phyloP scores from a whole-genome alignment of 2,329 filamentous ascomycete genomes.

The Beauveria varroae region DNA sequence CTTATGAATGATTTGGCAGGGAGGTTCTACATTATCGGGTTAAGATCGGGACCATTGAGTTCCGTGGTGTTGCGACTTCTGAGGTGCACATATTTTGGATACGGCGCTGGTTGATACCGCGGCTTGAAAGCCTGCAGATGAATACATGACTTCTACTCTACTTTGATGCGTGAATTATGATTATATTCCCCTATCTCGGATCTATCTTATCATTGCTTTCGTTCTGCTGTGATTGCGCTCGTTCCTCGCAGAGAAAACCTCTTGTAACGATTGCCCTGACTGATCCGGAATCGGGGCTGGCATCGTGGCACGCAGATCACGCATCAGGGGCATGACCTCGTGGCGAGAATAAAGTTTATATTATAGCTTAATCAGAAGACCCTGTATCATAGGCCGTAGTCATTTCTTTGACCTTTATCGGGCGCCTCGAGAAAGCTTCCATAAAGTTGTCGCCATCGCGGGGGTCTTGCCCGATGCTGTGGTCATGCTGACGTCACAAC shows the following conservation, averaged over 20 bases:
- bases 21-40: constrained; percentile 9
- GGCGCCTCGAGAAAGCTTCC: background rate
- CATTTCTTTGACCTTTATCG: background rate
- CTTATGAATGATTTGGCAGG: constrained; percentile 11
- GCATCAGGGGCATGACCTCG: no score
- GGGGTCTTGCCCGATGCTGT: background rate
- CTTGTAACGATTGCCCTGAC: no score
- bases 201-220: no score
- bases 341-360: no score
- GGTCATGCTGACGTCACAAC: constrained; percentile 12
- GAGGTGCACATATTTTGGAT: constrained; percentile 9
- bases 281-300: no score
- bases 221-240: no score
- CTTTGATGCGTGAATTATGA: background rate
- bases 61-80: constrained; percentile 10
- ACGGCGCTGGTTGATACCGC: constrained; percentile 13
- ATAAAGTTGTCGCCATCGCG: background rate
- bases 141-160: constrained; percentile 12
- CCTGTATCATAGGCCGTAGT: no score
- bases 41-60: constrained; percentile 7
- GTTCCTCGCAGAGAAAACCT: no score
- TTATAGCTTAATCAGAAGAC: no score
- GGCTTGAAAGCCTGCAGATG: constrained; percentile 12
- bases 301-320: no score
- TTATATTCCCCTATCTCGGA: no score